These are phyloP conservation scores for Kazachstania sp. DNA, from an alignment of 1,139 yeast species.

Conservation along the genomic window DNA sequence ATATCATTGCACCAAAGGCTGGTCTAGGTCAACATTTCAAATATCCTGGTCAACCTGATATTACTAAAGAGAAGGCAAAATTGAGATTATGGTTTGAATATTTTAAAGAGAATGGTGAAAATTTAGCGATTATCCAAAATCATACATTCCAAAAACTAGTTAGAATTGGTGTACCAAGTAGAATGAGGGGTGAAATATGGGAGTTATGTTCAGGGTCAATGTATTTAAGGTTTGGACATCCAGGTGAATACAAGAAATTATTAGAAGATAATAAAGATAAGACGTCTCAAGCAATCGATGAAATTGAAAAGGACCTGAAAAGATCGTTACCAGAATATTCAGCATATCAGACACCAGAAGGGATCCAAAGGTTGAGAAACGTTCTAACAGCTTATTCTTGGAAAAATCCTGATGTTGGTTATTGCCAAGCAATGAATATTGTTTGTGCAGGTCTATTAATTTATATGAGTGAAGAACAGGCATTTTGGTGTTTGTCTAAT, in stretches of 20 bases:
- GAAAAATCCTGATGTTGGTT: constrained; percentile 96
- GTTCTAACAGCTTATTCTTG: constrained; percentile 92
- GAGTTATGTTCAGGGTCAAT: constrained; percentile 85
- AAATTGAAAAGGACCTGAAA: constrained; percentile 91
- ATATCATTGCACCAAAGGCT: constrained; percentile 56
- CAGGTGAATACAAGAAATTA: constrained; percentile 49
- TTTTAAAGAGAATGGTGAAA: constrained; percentile 75
- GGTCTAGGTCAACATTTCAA: constrained; percentile 78
- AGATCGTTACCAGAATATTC: constrained; percentile 93
- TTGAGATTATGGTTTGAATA: constrained; percentile 92
- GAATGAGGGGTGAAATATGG: constrained; percentile 94
- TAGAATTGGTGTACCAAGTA: constrained; percentile 85
- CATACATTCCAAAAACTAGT: constrained; percentile 74
- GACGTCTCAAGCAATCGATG: constrained; percentile 80
- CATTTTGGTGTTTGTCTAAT: constrained; percentile 84
- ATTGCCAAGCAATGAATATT: constrained; percentile 98
- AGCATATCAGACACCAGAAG: constrained; percentile 81
- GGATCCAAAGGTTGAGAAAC: constrained; percentile 73
- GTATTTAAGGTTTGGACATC: constrained; percentile 58
- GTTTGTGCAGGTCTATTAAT: constrained; percentile 90
- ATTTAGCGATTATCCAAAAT: constrained; percentile 64
- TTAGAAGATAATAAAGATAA: constrained; percentile 54
- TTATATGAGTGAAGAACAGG: constrained; percentile 95
- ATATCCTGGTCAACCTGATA: constrained; percentile 83
- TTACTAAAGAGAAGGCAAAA: constrained; percentile 71